Conservation (phyloP, 2,329 filamentous ascomycete genomes). For the Phaeoacremonium minimum region DNA sequence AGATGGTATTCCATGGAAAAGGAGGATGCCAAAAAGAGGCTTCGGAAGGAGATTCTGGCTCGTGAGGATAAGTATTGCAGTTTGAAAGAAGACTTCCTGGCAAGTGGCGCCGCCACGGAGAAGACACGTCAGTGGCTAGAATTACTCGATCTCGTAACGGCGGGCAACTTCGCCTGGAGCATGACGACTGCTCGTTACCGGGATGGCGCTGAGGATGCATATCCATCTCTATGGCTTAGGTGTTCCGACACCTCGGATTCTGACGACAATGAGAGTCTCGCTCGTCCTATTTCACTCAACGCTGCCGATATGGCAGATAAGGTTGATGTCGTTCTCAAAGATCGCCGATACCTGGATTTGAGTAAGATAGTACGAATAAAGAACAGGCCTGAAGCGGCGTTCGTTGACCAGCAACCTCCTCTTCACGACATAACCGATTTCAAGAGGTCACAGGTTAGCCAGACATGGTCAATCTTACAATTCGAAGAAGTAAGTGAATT, state of each 20-base stretch:
- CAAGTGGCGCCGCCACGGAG: not conserved
- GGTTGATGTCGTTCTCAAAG: constrained; percentile 1
- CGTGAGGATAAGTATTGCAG: constrained; percentile 1
- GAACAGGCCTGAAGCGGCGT: no score
- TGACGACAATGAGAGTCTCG: not conserved
- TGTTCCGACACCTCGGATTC: not conserved
- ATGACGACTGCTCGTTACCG: constrained; percentile 1
- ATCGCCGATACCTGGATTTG: constrained; percentile 1
- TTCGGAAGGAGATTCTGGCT: constrained; percentile 1
- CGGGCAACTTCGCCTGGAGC: constrained; percentile 1
- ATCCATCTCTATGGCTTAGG: not conserved
- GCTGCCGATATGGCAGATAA: constrained; percentile 1
- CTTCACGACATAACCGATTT: no score
- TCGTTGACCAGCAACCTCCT: no score
- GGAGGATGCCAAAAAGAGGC: not conserved
- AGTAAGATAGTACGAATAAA: not conserved
- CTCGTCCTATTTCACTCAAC: not conserved
- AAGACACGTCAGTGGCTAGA: constrained; percentile 1
- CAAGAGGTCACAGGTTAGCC: no score
- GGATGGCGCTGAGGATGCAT: not conserved
- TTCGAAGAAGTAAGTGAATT: no score
- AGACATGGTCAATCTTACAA: no score
- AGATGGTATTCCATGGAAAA: constrained; percentile 1
- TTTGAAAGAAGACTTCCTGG: not conserved
- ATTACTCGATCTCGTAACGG: constrained; percentile 1